Base-by-base conservation (phyloP, 1,284 basidiomycete genomes). In the Ustilago curta region DNA sequence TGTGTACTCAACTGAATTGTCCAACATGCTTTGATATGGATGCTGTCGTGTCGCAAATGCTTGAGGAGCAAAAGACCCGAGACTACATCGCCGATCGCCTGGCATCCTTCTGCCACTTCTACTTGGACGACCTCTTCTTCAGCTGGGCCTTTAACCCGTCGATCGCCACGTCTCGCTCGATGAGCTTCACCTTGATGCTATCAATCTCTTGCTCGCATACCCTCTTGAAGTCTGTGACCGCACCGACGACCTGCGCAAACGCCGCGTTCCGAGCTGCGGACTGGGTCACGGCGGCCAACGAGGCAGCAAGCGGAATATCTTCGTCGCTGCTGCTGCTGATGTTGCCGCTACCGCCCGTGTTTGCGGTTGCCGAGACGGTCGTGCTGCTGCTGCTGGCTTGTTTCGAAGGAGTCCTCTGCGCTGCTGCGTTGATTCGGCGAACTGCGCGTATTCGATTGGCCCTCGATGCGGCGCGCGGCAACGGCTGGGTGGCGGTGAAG, bases 81-180 rank as follows among this genome's bases (percentile, higher is more conserved):
- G 35, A 37, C 11, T 37, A 37, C 14, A 16, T 14, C 35, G 35
- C 35, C n/a, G 27, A 31, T 18, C 47, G 8, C 42, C 6, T 27
- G 23, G n/a, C n/a, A n/a, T n/a, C n/a, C 3, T 6, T 4, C 0
- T 19, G 27, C 1, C 23, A 45, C 25, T 7, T 11, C n/a, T 27
- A 50, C 48, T 45, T 51, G 9, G 53, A 35, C 6, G 31, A 14
- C 31, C 49, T 35, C 8, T 14, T 42, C 23, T 47, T 50, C 1
- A 66, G n/a, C 44, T 52, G 29, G 12, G 62, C 66, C 12, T 56
- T 25, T 23, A 70, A 35, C 18, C 43, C 43, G 12, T 66, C 52
- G 27, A 70, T 66, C 16, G 53, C 7, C 1, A 59, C 11, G 1
- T 69, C 66, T 23, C 56, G 45, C 31, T 66, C 62, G n/a, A 40